Evolutionary conservation across 1,284 basidiomycete species (phyloP), one percentile per base, ranked within the genome.

Genomic region (Tylopilus sp.): DNA sequence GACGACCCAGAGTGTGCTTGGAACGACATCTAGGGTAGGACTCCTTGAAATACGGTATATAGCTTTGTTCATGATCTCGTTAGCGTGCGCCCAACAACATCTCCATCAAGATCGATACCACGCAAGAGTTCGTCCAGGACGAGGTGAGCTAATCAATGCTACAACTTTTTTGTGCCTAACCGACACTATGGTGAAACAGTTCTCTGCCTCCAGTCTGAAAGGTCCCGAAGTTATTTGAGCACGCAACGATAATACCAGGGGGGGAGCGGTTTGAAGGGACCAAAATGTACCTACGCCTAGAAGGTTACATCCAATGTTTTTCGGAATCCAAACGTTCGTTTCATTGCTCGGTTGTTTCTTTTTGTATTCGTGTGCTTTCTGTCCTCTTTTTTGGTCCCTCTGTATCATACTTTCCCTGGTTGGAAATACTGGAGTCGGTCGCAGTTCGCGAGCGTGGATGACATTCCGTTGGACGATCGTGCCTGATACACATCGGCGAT

Each of bases 51-150:
- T 8, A 17, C 33, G 2, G 8, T 3, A 1, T 18, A 14, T 7
- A 4, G 8, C 20, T n/a, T 26, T 9, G 35, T 24, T 17, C 17
- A 69, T 36, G 5, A 7, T 29, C 15, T 3, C 36, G 4, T 46
- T 36, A 66, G 63, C 63, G 56, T 2, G 1, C 24, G 9, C 51
- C 65, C 5, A 70, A 70, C 41, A 70, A 69, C 15, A 66, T 66
- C 34, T 62, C 66, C 14, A 69, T 66, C 52, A 66, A 67, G 34
- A 66, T 66, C 9, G 64, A 66, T 33, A 69, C 64, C 2, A 67
- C 67, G 1, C 65, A 69, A 29, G 64, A 66, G 31, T 62, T 50
- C 24, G 44, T 59, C 1, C 63, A 57, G 15, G 67, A 66, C 34
- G 64, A 69, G 55, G 66, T 69, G 28, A 51, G 61, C 15, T 1